These are phyloP conservation scores for Blastobotrys capitulatus DNA, from an alignment of 1,139 yeast genomes.

Conservation along the genomic window DNA sequence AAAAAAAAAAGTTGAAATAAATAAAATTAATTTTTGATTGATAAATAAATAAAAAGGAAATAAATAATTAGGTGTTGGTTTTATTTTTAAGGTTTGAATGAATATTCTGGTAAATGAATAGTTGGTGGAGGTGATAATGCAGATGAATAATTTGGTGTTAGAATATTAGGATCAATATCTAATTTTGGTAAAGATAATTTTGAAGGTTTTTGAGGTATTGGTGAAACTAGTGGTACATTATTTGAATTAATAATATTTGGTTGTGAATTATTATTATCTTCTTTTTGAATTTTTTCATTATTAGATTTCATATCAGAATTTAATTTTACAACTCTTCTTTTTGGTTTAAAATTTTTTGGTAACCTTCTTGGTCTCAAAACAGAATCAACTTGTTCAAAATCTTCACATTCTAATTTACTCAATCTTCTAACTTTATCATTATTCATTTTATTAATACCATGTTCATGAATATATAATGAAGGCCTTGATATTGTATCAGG, in stretches of 20 bases:
- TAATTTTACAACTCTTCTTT: constrained; percentile 2
- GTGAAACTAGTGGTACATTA: not conserved
- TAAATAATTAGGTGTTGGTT: not conserved
- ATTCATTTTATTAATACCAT: no score
- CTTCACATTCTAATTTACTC: not conserved
- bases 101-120: not conserved
- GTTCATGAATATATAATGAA: not conserved
- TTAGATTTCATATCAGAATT: not conserved
- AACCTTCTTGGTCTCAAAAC: not conserved
- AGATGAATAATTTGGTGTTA: no score
- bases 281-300: not conserved
- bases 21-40: not conserved
- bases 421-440: not conserved
- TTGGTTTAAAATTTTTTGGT: not conserved
- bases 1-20: not conserved
- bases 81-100: not conserved
- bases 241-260: not conserved
- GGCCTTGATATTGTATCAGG: constrained; percentile 4
- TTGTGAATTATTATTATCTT: not conserved
- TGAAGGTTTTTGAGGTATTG: not conserved
- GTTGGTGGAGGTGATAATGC: not conserved
- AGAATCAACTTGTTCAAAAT: not conserved
- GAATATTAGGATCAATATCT: no score
- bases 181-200: no score
- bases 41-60: not conserved